Percentiles rank a stretch among this genome's conserved stretches.
Conservation (phyloP, 1,284 basidiomycete genomes). For the Pascua guehoae region DNA sequence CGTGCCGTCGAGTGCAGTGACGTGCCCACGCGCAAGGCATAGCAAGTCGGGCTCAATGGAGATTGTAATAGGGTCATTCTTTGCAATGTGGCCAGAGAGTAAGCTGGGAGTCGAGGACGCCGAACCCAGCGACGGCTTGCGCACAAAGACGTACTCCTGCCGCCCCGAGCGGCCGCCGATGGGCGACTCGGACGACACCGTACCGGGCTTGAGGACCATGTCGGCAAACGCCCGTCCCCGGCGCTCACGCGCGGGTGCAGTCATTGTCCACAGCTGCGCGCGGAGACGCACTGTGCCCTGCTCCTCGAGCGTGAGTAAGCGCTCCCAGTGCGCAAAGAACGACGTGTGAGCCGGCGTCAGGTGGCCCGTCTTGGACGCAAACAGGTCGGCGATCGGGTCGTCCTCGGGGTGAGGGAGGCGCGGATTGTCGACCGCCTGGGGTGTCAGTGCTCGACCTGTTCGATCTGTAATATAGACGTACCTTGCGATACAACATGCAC, state of each 20-base stretch:
- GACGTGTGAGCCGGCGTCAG: conserved; percentile 63
- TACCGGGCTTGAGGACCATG: conserved; percentile 62
- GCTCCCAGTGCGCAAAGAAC: conserved; percentile 92
- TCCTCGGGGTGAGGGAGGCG: conserved; percentile 53
- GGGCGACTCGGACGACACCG: conserved; percentile 39
- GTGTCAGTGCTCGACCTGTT: background rate
- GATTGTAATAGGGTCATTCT: conserved; percentile 76
- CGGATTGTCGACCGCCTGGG: conserved; percentile 63
- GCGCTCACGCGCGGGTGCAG: conserved; percentile 70
- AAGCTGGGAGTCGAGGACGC: conserved; percentile 52
- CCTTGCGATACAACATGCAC: conserved; percentile 92
- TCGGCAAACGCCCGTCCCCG: conserved; percentile 71
- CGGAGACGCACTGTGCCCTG: conserved; percentile 75
- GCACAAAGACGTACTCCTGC: conserved; percentile 65
- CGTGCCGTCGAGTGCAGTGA: conserved; percentile 65
- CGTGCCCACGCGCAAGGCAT: conserved; percentile 78
- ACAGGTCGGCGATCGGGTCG: conserved; percentile 73
- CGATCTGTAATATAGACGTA: conserved; percentile 38
- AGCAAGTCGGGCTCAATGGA: conserved; percentile 80
- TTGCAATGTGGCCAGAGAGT: conserved; percentile 71
- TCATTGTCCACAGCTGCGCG: conserved; percentile 92
- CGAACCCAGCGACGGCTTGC: conserved; percentile 33
- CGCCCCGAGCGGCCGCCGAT: conserved; percentile 51
- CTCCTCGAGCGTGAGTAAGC: conserved; percentile 81
- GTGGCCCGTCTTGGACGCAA: conserved; percentile 74